Conservation (phyloP, 2,329 filamentous ascomycete species). For the Chaetomium olivaceum region DNA sequence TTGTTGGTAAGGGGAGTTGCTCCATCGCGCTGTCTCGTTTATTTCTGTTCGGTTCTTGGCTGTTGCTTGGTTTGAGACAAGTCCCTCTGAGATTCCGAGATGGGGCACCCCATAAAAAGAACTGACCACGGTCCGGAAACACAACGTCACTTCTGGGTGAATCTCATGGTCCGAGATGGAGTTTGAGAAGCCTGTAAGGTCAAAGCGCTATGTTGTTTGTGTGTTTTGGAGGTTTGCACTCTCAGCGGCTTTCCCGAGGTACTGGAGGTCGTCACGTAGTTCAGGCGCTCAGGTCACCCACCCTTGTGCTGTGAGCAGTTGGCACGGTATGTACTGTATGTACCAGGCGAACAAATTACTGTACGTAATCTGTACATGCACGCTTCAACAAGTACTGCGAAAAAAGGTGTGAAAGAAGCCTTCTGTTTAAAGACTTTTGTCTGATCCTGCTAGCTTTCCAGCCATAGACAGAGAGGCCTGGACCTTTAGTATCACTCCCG, state of each 20-base stretch:
- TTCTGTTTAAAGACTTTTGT: neutral
- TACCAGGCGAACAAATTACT: neutral
- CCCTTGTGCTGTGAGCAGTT: neutral
- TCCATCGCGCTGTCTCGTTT: conserved; percentile 31
- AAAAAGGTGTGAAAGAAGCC: neutral
- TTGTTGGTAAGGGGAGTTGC: conserved; percentile 38
- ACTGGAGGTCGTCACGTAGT: too few species aligned
- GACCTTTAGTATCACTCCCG: neutral
- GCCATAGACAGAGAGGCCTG: neutral
- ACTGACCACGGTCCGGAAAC: neutral
- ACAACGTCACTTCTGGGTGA: neutral
- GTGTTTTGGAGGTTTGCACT: neutral
- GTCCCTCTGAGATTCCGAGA: neutral
- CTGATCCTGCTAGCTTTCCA: neutral
- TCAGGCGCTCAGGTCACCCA: neutral
- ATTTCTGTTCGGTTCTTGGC: neutral
- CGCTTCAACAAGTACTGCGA: neutral
- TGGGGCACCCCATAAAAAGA: neutral
- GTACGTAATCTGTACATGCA: neutral
- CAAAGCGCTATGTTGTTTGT: neutral
- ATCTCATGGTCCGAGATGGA: neutral
- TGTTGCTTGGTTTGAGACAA: neutral
- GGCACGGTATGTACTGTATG: too few species aligned
- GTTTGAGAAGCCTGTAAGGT: neutral
- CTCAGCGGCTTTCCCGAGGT: neutral